A percentile compares a stretch with the other conserved stretches of the same genome.
Evolutionary conservation across 2,329 filamentous ascomycete genomes (phyloP).

Genomic region (Penicillium italicum): DNA sequence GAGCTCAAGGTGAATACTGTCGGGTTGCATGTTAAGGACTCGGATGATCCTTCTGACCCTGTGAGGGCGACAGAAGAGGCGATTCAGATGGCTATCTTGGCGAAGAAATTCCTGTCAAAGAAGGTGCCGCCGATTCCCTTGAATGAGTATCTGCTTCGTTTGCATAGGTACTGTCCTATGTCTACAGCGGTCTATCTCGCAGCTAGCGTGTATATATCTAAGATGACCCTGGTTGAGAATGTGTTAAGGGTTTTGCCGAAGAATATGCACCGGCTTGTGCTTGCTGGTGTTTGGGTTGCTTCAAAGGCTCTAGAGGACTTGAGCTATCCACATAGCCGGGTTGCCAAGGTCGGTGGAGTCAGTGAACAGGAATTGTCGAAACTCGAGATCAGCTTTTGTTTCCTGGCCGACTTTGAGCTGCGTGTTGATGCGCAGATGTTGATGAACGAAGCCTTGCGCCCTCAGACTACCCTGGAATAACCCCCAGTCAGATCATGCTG

Average conservation of each 20-base stretch:
- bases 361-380: slow-evolving; percentile 74
- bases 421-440: slow-evolving; percentile 59
- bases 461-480: neutral
- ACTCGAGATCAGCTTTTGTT: slow-evolving; percentile 86
- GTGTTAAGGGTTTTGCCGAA: slow-evolving; percentile 75
- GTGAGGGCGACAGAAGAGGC: slow-evolving; percentile 66
- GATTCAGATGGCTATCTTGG: slow-evolving; percentile 78
- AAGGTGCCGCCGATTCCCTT: slow-evolving; percentile 77
- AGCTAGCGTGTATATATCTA: slow-evolving; percentile 80
- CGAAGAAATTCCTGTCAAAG: slow-evolving; percentile 90
- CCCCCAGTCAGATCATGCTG: neutral
- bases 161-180: slow-evolving; percentile 90
- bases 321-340: slow-evolving; percentile 76
- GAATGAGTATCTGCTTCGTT: slow-evolving; percentile 76
- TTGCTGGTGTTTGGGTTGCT: slow-evolving; percentile 80
- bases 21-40: slow-evolving; percentile 35
- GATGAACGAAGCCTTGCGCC: slow-evolving; percentile 42
- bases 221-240: slow-evolving; percentile 71
- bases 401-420: slow-evolving; percentile 79
- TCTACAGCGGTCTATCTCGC: slow-evolving; percentile 91
- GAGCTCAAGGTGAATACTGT: slow-evolving; percentile 24
- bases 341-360: slow-evolving; percentile 85
- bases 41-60: slow-evolving; percentile 48
- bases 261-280: slow-evolving; percentile 80
- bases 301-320: slow-evolving; percentile 95